These are phyloP conservation scores for Seminavis robusta DNA, from an alignment of 108 stramenopile species.

Conservation along the genomic window DNA sequence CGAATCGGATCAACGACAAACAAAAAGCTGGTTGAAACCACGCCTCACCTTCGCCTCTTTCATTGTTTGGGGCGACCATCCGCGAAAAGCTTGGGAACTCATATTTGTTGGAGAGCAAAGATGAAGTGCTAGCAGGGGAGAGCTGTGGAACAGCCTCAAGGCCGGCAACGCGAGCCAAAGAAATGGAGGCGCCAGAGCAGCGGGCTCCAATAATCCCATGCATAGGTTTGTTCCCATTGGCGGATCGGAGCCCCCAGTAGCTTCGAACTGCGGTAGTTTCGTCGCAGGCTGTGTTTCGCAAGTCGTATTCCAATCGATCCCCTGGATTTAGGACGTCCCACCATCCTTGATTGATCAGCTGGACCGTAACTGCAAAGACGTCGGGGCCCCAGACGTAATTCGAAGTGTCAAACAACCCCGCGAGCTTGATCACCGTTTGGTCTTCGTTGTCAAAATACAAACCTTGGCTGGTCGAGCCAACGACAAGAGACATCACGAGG, in stretches of 20 bases:
- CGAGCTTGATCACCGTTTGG: too few relatives aligned
- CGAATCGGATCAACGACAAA: too few relatives aligned
- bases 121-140: slow-evolving; percentile 2
- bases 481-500: too few relatives aligned
- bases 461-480: too few relatives aligned
- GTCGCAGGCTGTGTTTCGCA: slow-evolving; percentile 9
- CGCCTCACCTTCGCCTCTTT: slow-evolving; percentile 5
- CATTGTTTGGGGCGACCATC: slow-evolving; percentile 4
- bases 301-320: neutral
- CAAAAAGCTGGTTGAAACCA: too few relatives aligned
- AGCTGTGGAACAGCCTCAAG: slow-evolving; percentile 7
- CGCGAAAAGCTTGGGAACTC: slow-evolving; percentile 15
- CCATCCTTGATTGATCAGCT: slow-evolving; percentile 5
- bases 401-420: slow-evolving; percentile 8
- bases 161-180: slow-evolving; percentile 3
- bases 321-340: neutral
- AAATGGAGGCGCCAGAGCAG: slow-evolving; percentile 9
- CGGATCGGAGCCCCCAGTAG: slow-evolving; percentile 9
- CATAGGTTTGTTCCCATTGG: neutral
- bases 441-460: too few relatives aligned
- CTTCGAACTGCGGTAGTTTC: slow-evolving; percentile 3
- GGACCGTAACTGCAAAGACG: slow-evolving; percentile 10
- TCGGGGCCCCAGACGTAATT: slow-evolving; percentile 3
- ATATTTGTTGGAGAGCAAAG: slow-evolving; percentile 1
- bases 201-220: slow-evolving; percentile 12